Conservation (phyloP, 192 early-diverging fungal species). For the Oehlia diaphana region DNA sequence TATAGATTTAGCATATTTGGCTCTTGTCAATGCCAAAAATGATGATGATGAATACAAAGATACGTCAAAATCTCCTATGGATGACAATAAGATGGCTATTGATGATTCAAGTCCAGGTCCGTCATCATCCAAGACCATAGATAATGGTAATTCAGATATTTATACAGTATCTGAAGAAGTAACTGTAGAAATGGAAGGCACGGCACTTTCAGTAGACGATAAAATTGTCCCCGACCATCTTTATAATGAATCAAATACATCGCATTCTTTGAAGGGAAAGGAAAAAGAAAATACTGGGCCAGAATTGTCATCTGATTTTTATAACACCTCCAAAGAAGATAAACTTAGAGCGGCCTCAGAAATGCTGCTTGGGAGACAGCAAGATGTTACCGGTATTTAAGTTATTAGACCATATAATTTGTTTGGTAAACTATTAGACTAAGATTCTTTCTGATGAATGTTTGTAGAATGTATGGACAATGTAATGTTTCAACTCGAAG, state of each 20-base stretch:
- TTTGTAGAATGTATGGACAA: constrained; percentile 69
- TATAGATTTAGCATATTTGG: constrained; percentile 60
- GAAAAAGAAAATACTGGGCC: constrained; percentile 10
- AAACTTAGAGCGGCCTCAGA: constrained; percentile 1
- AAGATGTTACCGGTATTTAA: constrained; percentile 65
- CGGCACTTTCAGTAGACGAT: background rate
- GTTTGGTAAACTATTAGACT: no score
- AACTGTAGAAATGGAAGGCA: background rate
- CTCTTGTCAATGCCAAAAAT: constrained; percentile 39
- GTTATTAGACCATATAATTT: background rate
- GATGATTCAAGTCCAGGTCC: constrained; percentile 9
- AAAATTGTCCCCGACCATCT: background rate
- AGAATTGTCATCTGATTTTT: background rate
- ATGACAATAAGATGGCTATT: constrained; percentile 1
- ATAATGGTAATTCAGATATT: background rate
- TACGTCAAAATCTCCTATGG: constrained; percentile 1
- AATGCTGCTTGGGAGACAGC: constrained; percentile 59
- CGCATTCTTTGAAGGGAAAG: constrained; percentile 17
- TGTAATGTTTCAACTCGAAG: constrained; percentile 60
- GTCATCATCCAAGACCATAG: background rate
- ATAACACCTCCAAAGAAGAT: background rate
- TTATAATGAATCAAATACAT: background rate
- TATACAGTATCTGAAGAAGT: background rate
- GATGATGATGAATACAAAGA: constrained; percentile 22
- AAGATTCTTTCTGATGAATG: background rate